Evolutionary conservation across 306 rosid species (phyloP), one percentile per base, ranked within the genome.

Genomic region (Malus asiatica): DNA sequence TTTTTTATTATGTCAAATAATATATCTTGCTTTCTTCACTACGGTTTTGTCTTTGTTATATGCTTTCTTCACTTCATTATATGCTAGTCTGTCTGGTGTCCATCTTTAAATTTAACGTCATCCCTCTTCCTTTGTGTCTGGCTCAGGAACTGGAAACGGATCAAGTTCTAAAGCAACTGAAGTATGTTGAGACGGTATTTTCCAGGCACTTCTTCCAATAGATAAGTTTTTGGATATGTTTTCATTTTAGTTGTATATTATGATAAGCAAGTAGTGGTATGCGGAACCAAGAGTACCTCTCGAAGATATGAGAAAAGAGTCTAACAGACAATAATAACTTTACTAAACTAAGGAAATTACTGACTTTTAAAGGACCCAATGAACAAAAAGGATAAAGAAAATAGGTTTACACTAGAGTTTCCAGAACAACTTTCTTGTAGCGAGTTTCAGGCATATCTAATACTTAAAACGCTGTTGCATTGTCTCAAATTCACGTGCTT

Each of bases 101-200:
- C 66, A 48, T 72, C n/a, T 25, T 65, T 62, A 66, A 66, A 44
- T 35, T 8, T 66, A 62, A 35, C 20, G 27, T 16, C 66, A 29
- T 25, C 52, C 4, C 72, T 11, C 60, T 40, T 59, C 46, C 16
- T 71, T 14, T 85, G 61, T 65, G 69, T 65, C 71, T 78, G 71
- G 68, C 76, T 75, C 93, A 94, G 98, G 97, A 94, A 83, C 67
- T 87, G 83, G 97, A 91, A 80, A 94, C 90, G 11, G 88, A 84
- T 30, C 78, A 87, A 77, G 88, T 91, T 84, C 79, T 85, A 70
- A 89, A 86, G 87, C 97, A 94, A 82, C 85, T 91, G 74, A 94
- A 89, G 88, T 88, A 87, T 84, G 78, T 88, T 78, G 94, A 93
- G 81, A 85, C 79, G 94, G 97, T 93, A 87, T 70, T 84, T 62